Percentiles rank a stretch among this genome's conserved stretches.
Conservation (phyloP, 139 green algal species). For the Helicosporidium sp. region DNA sequence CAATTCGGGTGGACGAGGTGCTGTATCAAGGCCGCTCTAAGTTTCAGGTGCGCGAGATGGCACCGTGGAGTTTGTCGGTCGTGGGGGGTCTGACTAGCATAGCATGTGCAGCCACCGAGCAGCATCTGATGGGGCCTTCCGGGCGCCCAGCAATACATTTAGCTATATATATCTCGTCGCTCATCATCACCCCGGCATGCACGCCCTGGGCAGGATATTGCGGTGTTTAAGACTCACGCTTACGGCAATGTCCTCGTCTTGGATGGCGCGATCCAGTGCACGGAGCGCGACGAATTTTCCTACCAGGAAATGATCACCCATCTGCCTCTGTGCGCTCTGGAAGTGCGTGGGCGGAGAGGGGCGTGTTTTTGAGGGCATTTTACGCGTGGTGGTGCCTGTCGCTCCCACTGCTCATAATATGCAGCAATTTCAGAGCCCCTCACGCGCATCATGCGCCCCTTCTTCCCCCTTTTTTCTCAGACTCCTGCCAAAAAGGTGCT, state of each 20-base stretch:
- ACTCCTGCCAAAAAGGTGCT: conserved; percentile 47
- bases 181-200: neutral
- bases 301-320: conserved; percentile 98
- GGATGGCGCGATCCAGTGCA: conserved; percentile 93
- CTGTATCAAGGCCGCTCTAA: conserved; percentile 64
- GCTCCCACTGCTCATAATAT: too few species aligned
- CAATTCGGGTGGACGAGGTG: conserved; percentile 70
- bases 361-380: too few species aligned
- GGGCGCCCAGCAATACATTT: too few species aligned
- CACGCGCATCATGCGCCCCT: too few species aligned
- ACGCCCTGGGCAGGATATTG: conserved; percentile 47
- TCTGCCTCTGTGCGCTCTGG: conserved; percentile 68
- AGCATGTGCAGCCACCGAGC: too few species aligned
- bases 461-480: conserved; percentile 7
- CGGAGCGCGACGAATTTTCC: conserved; percentile 81
- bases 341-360: conserved; percentile 15
- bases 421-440: too few species aligned
- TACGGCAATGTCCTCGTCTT: conserved; percentile 86
- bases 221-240: conserved; percentile 52
- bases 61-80: neutral
- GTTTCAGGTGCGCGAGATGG: conserved; percentile 58
- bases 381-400: too few species aligned
- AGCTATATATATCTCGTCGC: neutral
- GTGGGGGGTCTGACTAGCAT: too few species aligned
- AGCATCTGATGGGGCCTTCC: too few species aligned